A percentile compares a stretch with the other conserved stretches of the same genome.
Conservation (phyloP, 768 basidiomycete species). For the Tephrocybe sp. region DNA sequence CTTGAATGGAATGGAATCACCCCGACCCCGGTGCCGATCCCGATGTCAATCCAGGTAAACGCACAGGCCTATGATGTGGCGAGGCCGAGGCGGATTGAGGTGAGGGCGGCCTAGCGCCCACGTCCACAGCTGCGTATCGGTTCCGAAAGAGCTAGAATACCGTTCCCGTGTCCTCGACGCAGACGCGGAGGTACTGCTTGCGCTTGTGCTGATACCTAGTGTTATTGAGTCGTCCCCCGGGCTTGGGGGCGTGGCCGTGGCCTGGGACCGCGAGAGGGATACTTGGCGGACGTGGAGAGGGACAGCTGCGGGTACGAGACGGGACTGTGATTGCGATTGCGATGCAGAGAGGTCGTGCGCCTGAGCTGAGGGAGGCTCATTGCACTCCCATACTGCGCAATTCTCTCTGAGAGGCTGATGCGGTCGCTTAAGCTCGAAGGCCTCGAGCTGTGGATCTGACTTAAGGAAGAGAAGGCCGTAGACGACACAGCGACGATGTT, state of each 20-base stretch:
- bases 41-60: too few species aligned
- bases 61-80: too few species aligned
- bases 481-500: constrained; percentile 18
- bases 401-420: not conserved
- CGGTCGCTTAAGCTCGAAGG: constrained; percentile 10
- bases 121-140: constrained; percentile 39
- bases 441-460: too few species aligned
- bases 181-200: not conserved
- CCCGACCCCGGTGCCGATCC: too few species aligned
- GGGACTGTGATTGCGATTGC: constrained; percentile 2
- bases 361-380: too few species aligned
- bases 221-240: not conserved
- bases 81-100: too few species aligned
- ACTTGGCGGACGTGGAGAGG: constrained; percentile 1
- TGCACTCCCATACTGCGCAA: constrained; percentile 11
- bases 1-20: too few species aligned
- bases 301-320: not conserved
- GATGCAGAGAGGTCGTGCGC: not conserved
- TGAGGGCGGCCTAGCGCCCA: not conserved
- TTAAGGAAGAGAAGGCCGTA: too few species aligned
- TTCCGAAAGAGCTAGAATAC: constrained; percentile 79
- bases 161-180: constrained; percentile 41
- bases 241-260: too few species aligned
- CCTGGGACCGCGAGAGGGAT: constrained; percentile 5
- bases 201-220: not conserved